Evolutionary conservation across 371 early-diverging fungal genomes (phyloP), one percentile per base, ranked within the genome.

Genomic region (Encephalitozoon intestinalis): DNA sequence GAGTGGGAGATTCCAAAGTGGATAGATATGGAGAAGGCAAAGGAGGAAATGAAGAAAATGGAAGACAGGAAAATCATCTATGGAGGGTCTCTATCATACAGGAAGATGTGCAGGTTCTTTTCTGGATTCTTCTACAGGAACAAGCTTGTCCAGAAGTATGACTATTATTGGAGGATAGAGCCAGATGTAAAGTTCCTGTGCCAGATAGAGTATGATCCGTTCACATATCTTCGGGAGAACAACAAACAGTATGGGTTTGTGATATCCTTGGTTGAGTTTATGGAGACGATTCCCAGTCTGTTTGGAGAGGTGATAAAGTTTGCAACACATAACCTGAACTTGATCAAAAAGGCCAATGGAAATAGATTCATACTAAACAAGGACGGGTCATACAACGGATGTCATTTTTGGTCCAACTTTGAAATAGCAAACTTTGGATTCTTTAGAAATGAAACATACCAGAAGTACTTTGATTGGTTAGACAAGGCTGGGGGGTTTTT

Each of bases 401-500:
- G 94, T 78, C 94, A 94, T 76, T 95, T 93, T 77, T 94, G 95
- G 94, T 90, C 91, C 41, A 95, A 94, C 77, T 94, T 95, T 87
- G 95, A 94, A 82, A 92, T 95, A 67, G 95, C 86, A n/a, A 88
- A 88, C 78, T 86, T 94, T 76, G 87, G 89, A 21, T 90, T 92
- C 79, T 89, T 90, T 78, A 86, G 92, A 74, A 83, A 87, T 18
- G 79, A 85, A 7, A 86, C 83, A 40, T 94, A 93, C 78, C 71
- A 81, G 18, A 81, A 84, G 8, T 92, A 86, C 76, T 94, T 95
- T 82, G 87, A 91, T 18, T 89, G 87, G 73, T 81, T 95, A 28
- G 94, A 95, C 76, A 82, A 81, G 49, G 82, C 87, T 12, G 93
- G 94, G 9, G 93, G 93, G 37, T 95, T 93, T 87, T 94, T 91